Conservation (phyloP, 1,284 basidiomycete species). For the Cystobasidium sp. region DNA sequence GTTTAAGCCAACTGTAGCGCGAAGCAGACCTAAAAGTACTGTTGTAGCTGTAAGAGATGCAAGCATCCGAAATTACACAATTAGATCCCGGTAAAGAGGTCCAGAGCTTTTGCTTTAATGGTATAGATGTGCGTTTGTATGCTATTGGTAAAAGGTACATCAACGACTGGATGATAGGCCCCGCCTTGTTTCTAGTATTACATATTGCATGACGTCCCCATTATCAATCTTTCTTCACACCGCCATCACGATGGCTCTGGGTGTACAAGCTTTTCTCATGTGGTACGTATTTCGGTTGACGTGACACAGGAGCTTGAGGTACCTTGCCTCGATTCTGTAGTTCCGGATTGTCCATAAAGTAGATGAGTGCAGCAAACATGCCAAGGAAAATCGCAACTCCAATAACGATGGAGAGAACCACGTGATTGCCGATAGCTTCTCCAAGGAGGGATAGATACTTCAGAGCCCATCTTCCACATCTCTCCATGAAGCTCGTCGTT, state of each 20-base stretch:
- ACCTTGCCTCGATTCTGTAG: conserved; percentile 1
- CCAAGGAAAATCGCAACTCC: conserved; percentile 53
- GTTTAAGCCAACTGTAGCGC: not conserved
- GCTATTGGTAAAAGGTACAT: not conserved
- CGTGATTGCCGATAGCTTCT: conserved; percentile 53
- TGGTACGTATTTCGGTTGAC: conserved; percentile 30
- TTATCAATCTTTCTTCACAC: conserved; percentile 35
- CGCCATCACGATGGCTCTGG: not conserved
- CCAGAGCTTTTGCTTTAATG: too few relatives aligned
- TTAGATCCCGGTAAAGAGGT: too few relatives aligned
- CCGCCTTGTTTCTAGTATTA: conserved; percentile 3
- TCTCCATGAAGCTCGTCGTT: conserved; percentile 55
- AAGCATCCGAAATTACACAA: not conserved
- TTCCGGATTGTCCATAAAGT: conserved; percentile 47
- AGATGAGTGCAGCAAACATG: conserved; percentile 54
- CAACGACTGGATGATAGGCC: not conserved
- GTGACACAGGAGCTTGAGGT: not conserved
- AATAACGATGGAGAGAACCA: conserved; percentile 54
- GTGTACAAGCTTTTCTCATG: conserved; percentile 34
- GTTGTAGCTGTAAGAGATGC: not conserved
- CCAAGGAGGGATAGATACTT: conserved; percentile 29
- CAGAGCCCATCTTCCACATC: conserved; percentile 53
- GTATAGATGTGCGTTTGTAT: not conserved
- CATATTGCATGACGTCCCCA: conserved; percentile 11
- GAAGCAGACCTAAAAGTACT: not conserved